Evolutionary conservation across 163 green algal genomes (phyloP).

Genomic region (Prototheca cutis): DNA sequence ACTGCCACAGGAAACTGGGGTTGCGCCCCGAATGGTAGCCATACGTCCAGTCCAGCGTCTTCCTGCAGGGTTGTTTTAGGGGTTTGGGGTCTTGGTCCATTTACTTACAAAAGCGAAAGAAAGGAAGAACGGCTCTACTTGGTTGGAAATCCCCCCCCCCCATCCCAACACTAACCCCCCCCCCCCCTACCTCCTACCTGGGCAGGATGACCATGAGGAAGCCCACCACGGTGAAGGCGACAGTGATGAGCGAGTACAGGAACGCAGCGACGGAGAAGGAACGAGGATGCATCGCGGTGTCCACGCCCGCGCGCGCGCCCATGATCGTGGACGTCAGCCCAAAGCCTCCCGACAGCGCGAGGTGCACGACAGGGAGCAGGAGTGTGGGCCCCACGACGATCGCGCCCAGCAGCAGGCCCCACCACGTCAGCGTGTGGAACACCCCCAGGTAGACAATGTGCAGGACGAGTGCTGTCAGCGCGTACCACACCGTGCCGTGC

Average conservation of each 20-base stretch:
- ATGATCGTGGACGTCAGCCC: not conserved
- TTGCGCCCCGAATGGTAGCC: conserved; percentile 19
- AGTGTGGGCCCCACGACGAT: conserved; percentile 18
- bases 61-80: no score
- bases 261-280: conserved; percentile 9
- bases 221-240: conserved; percentile 21
- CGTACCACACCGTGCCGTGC: conserved; percentile 29
- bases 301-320: not conserved
- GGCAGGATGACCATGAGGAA: conserved; percentile 18
- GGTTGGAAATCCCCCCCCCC: no score
- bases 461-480: conserved; percentile 18
- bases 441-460: conserved; percentile 24
- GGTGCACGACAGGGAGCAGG: conserved; percentile 14
- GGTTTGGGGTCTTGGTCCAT: no score
- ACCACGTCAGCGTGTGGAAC: conserved; percentile 19
- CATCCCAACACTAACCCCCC: no score
- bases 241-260: conserved; percentile 23
- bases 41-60: conserved; percentile 19
- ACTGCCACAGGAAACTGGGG: conserved; percentile 27
- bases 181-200: no score
- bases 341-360: conserved; percentile 20
- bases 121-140: no score
- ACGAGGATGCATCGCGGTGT: conserved; percentile 15
- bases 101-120: no score
- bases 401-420: conserved; percentile 24